Evolutionary conservation across 225 moss, liverwort and hornwort genomes (phyloP).

Genomic region (Sphagnum contortum): DNA sequence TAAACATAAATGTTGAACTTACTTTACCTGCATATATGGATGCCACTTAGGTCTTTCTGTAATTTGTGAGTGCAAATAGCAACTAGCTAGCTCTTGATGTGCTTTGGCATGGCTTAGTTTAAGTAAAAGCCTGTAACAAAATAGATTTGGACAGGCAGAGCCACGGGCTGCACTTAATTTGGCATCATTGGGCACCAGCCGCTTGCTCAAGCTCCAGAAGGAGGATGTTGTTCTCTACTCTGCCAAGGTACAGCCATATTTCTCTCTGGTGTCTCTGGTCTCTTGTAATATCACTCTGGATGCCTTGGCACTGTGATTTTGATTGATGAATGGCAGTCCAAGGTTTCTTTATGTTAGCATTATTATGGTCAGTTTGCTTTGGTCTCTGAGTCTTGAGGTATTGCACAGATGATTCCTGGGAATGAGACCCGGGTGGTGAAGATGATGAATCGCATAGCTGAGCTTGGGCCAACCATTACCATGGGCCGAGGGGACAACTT

Average conservation of each 20-base stretch:
- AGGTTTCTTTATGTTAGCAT: no score
- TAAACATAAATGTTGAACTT: no score
- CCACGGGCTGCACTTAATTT: constrained; percentile 92
- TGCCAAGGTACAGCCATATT: constrained; percentile 66
- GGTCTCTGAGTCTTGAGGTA: no score
- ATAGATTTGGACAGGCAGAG: constrained; percentile 56
- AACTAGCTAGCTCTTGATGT: no score
- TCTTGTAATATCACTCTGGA: neutral
- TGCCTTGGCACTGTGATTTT: no score
- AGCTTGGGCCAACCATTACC: constrained; percentile 76
- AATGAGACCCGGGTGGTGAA: constrained; percentile 97
- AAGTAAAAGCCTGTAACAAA: neutral
- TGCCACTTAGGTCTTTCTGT: no score
- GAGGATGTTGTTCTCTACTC: constrained; percentile 90
- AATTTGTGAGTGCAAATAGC: no score
- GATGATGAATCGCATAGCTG: constrained; percentile 99
- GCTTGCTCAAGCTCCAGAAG: constrained; percentile 79
- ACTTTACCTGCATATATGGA: no score
- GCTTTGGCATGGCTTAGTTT: no score
- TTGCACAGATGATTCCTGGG: constrained; percentile 91
- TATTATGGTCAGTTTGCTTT: no score
- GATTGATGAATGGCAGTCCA: no score
- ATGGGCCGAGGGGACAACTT: constrained; percentile 93
- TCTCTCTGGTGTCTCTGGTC: neutral
- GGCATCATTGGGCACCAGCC: constrained; percentile 93